Evolutionary conservation across 768 basidiomycete species (phyloP).

Genomic region (Xerocomus brunneocitrinus): DNA sequence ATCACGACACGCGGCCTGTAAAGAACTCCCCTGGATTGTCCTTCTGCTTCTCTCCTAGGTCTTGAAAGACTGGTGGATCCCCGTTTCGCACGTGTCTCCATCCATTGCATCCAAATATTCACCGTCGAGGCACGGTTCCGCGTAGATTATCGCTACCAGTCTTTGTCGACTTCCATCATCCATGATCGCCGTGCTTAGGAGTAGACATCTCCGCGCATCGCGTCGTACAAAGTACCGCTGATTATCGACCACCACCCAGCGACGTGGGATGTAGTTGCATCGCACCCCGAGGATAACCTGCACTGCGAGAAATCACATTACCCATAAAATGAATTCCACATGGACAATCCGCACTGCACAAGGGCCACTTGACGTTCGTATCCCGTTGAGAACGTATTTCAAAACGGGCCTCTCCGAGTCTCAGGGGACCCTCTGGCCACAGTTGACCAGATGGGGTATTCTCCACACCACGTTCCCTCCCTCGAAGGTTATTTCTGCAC

Average conservation of each 20-base stretch:
- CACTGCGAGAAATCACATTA: constrained; percentile 3
- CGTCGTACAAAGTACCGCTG: neutral
- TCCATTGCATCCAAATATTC: neutral
- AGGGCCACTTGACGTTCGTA: neutral
- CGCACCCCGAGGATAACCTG: constrained; percentile 5
- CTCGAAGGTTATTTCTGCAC: constrained; percentile 26
- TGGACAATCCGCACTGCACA: neutral
- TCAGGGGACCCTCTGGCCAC: no score
- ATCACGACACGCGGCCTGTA: constrained; percentile 20
- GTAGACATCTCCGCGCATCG: constrained; percentile 7
- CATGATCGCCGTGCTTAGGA: constrained; percentile 15
- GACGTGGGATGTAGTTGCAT: constrained; percentile 6
- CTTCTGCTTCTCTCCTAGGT: constrained; percentile 25
- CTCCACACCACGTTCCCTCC: constrained; percentile 32
- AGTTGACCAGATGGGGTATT: constrained; percentile 1
- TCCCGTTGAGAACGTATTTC: constrained; percentile 11
- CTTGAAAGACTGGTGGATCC: constrained; percentile 21
- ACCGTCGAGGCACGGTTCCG: constrained; percentile 12
- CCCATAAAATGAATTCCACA: constrained; percentile 20
- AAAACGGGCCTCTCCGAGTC: constrained; percentile 16
- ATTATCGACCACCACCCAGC: neutral
- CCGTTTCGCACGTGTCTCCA: constrained; percentile 21
- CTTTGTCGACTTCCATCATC: neutral
- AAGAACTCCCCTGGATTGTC: constrained; percentile 19
- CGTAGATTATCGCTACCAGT: neutral